These are phyloP conservation scores for Linum trigynum DNA, from an alignment of 345 rosid genomes.

Conservation along the genomic window DNA sequence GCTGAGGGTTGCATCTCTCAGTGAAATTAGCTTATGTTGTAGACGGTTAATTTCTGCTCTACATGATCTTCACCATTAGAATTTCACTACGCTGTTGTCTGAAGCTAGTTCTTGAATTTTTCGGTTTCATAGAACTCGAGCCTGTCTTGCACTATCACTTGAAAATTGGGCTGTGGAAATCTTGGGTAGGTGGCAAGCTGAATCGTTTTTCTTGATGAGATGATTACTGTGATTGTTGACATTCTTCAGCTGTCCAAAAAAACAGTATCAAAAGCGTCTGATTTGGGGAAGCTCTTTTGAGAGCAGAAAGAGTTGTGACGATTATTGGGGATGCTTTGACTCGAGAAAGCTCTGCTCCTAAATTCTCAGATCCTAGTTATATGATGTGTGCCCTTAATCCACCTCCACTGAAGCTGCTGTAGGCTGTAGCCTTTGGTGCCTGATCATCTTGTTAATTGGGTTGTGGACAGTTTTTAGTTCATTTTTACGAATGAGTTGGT, in stretches of 20 bases:
- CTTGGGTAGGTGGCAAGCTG: too few relatives aligned
- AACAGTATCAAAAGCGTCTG: not conserved
- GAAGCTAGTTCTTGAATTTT: not conserved
- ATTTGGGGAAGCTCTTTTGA: not conserved
- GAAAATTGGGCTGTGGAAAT: too few relatives aligned
- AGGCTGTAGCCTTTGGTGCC: not conserved
- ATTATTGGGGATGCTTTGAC: too few relatives aligned
- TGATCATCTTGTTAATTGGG: not conserved
- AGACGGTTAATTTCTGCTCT: not conserved
- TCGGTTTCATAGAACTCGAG: not conserved
- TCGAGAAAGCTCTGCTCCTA: not conserved
- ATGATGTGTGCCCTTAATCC: not conserved
- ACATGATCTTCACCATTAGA: not conserved
- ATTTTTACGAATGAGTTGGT: too few relatives aligned
- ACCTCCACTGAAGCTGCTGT: too few relatives aligned
- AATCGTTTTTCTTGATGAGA: too few relatives aligned
- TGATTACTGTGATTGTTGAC: too few relatives aligned
- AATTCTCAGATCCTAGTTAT: not conserved
- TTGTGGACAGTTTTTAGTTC: not conserved
- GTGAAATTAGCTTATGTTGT: not conserved
- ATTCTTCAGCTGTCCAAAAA: not conserved
- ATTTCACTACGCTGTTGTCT: not conserved
- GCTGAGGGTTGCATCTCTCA: too few relatives aligned
- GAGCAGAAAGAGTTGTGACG: too few relatives aligned
- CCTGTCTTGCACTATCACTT: not conserved